Conservation (phyloP, 2,329 filamentous ascomycete species). For the Aureobasidium sp. region DNA sequence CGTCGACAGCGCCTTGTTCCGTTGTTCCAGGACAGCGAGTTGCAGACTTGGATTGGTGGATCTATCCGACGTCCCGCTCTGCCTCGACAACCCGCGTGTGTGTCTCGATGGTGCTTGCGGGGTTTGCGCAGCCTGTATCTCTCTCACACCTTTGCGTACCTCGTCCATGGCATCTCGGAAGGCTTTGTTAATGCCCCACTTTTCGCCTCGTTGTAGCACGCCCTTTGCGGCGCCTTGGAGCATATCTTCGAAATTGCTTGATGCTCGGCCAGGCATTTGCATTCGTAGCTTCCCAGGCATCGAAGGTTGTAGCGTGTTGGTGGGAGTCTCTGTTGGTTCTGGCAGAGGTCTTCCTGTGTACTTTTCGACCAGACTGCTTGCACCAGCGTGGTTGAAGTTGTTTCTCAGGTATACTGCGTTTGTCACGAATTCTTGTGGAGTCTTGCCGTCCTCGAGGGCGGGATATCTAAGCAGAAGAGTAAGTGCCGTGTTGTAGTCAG, state of each 20-base stretch:
- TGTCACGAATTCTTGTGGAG: slow-evolving; percentile 64
- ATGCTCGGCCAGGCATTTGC: slow-evolving; percentile 19
- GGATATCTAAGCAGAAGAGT: slow-evolving; percentile 81
- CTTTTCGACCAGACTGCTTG: slow-evolving; percentile 60
- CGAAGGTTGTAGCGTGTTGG: slow-evolving; percentile 15
- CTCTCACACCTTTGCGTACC: slow-evolving; percentile 67
- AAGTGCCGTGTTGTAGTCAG: slow-evolving; percentile 81
- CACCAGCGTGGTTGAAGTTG: slow-evolving; percentile 57
- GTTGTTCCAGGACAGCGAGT: slow-evolving; percentile 51
- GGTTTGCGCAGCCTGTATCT: slow-evolving; percentile 46
- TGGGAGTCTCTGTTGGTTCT: slow-evolving; percentile 21
- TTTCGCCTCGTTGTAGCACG: slow-evolving; percentile 65
- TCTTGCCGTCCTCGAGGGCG: slow-evolving; percentile 36
- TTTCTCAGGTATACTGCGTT: slow-evolving; percentile 72
- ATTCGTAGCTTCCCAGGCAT: not conserved
- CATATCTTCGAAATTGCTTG: slow-evolving; percentile 59
- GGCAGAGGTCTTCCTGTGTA: slow-evolving; percentile 50
- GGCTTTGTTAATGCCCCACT: slow-evolving; percentile 71
- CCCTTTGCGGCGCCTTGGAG: slow-evolving; percentile 71
- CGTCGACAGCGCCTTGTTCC: slow-evolving; percentile 59
- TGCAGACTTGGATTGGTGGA: slow-evolving; percentile 32
- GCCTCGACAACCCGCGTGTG: slow-evolving; percentile 1
- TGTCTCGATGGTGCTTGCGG: slow-evolving; percentile 28
- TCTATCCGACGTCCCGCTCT: not conserved
- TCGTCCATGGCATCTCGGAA: slow-evolving; percentile 76